A percentile compares a stretch with the other conserved stretches of the same genome.
phyloP scores from a whole-genome alignment of 345 rosid genomes.

The Dipteronia sinensis region DNA sequence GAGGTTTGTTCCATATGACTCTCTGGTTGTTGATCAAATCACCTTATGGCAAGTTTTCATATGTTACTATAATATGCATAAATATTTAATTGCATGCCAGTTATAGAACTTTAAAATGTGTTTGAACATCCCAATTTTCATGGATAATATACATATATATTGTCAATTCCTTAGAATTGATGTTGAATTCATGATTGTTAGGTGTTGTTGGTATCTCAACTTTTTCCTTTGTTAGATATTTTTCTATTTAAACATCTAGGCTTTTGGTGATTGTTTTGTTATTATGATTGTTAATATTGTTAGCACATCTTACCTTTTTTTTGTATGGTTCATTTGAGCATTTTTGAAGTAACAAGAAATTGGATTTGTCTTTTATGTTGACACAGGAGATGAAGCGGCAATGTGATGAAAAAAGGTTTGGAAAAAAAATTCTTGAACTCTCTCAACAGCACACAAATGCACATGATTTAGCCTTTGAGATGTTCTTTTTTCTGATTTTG shows the following conservation, averaged over 20 bases:
- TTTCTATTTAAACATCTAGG: not conserved
- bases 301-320: not conserved
- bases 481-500: conserved; percentile 18
- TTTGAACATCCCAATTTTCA: too few species aligned
- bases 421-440: conserved; percentile 12
- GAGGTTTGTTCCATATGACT: conserved; percentile 68
- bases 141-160: not conserved
- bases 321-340: not conserved
- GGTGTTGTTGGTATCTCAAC: not conserved
- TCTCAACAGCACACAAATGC: not conserved
- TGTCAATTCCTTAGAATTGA: not conserved
- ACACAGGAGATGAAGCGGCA: conserved; percentile 96
- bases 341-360: conserved; percentile 3
- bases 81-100: not conserved
- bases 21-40: conserved; percentile 1
- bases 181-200: not conserved
- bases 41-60: conserved; percentile 7
- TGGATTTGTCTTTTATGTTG: conserved; percentile 12
- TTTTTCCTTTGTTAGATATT: not conserved
- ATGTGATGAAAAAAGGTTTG: conserved; percentile 92
- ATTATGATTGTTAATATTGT: not conserved
- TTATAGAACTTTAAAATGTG: too few species aligned
- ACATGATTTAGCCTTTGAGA: conserved; percentile 9
- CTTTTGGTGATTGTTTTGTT: not conserved
- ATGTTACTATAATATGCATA: not conserved